Evolutionary conservation across 768 basidiomycete genomes (phyloP).

Genomic region (Sporobolomyces pararoseus): DNA sequence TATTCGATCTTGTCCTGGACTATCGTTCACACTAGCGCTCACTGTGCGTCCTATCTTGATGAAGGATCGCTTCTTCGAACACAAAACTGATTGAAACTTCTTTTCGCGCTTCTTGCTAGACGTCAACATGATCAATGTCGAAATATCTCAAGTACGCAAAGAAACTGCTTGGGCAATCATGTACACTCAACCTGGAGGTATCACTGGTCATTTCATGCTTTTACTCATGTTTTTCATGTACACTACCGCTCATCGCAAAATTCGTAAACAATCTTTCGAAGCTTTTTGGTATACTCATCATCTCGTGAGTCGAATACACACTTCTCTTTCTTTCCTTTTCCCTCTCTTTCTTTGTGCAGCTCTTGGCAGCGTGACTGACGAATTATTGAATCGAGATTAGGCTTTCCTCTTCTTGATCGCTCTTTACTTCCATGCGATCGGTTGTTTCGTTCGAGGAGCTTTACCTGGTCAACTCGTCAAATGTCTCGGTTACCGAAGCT

Average conservation of each 20-base stretch:
- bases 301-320: conserved; percentile 43
- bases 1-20: conserved; percentile 92
- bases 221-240: conserved; percentile 82
- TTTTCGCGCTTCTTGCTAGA: conserved; percentile 48
- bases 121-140: conserved; percentile 83
- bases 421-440: conserved; percentile 83
- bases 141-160: conserved; percentile 76
- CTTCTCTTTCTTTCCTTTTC: too few relatives aligned
- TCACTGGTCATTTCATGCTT: conserved; percentile 93
- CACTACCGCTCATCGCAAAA: conserved; percentile 79
- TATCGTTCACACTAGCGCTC: conserved; percentile 87
- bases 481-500: conserved; percentile 81
- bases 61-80: not conserved
- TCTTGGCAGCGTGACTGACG: too few relatives aligned
- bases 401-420: conserved; percentile 92
- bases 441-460: conserved; percentile 81
- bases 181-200: conserved; percentile 58
- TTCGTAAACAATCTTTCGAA: conserved; percentile 85
- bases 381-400: conserved; percentile 48
- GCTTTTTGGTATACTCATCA: conserved; percentile 97
- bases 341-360: too few relatives aligned
- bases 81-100: conserved; percentile 14
- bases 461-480: conserved; percentile 37
- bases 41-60: conserved; percentile 53
- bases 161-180: conserved; percentile 76